Evolutionary conservation across 140 eudicot genomes (phyloP).

Genomic region (Bidens hawaiensis): DNA sequence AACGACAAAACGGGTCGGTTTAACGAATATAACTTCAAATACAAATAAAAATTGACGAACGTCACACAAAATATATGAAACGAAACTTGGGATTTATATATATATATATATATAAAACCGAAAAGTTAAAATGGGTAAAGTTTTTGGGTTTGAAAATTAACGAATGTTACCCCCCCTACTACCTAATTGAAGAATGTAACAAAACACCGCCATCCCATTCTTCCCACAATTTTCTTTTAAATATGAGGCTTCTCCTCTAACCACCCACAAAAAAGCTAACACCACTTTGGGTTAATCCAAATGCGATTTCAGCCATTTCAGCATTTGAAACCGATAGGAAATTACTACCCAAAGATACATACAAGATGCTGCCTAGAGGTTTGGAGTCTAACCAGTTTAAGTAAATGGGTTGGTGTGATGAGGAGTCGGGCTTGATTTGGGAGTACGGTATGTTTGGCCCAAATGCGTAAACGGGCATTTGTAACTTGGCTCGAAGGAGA

Average conservation of each 20-base stretch:
- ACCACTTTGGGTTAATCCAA: neutral
- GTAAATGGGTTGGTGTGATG: constrained; percentile 12
- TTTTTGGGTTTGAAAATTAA: no score
- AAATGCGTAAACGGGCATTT: constrained; percentile 41
- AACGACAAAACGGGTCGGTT: no score
- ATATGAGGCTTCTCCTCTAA: neutral
- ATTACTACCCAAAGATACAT: constrained; percentile 52
- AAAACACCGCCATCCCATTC: constrained; percentile 37
- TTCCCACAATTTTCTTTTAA: constrained; percentile 23
- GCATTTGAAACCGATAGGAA: constrained; percentile 21
- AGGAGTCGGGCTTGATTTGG: constrained; percentile 1
- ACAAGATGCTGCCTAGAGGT: constrained; percentile 31
- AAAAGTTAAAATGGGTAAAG: no score
- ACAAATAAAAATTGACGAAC: no score
- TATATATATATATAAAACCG: no score
- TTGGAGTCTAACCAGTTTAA: constrained; percentile 47
- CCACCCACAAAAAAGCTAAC: neutral
- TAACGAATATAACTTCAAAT: no score
- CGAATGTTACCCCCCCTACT: no score
- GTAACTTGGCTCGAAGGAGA: constrained; percentile 18
- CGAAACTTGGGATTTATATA: no score
- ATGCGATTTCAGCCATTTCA: constrained; percentile 17
- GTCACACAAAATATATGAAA: no score
- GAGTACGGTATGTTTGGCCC: constrained; percentile 47
- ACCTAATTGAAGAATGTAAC: constrained; percentile 28